A percentile compares a stretch with the other conserved stretches of the same genome.
phyloP scores from a whole-genome alignment of 768 basidiomycete genomes.

The Crepidotus variabilis region DNA sequence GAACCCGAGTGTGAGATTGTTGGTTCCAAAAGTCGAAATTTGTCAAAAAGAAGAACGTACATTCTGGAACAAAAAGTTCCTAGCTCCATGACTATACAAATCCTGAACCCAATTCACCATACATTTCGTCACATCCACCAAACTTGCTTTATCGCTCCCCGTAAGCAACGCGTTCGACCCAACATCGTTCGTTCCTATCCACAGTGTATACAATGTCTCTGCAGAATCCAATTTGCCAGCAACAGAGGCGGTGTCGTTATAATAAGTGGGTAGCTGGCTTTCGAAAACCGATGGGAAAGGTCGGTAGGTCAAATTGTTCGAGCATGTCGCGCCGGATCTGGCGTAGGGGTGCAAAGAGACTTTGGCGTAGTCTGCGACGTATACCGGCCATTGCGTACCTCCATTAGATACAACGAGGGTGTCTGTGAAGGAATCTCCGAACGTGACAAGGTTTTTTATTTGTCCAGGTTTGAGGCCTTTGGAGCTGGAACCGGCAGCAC shows the following conservation, averaged over 20 bases:
- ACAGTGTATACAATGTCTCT: too few species aligned
- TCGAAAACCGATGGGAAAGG: conserved; percentile 59
- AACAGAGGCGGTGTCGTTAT: conserved; percentile 54
- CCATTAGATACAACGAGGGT: conserved; percentile 36
- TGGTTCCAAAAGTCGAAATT: background rate
- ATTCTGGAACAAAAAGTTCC: conserved; percentile 69
- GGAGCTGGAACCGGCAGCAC: too few species aligned
- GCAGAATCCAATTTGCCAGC: background rate
- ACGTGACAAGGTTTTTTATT: conserved; percentile 66
- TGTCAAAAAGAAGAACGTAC: conserved; percentile 30
- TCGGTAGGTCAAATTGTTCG: conserved; percentile 54
- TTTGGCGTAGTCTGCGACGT: conserved; percentile 50
- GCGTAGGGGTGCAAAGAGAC: conserved; percentile 57
- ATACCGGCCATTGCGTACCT: conserved; percentile 58
- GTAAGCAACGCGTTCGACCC: conserved; percentile 42
- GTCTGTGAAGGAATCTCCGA: conserved; percentile 68
- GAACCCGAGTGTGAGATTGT: background rate
- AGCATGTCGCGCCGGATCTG: conserved; percentile 60
- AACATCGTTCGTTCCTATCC: too few species aligned
- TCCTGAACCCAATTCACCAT: conserved; percentile 57
- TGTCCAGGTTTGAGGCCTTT: background rate
- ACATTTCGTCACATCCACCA: conserved; percentile 56
- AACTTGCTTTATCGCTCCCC: conserved; percentile 46
- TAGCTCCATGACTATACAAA: conserved; percentile 53
- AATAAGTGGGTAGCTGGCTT: conserved; percentile 51